These are phyloP conservation scores for Juglanconis oblonga DNA, from an alignment of 2,329 filamentous ascomycete genomes.

Conservation along the genomic window DNA sequence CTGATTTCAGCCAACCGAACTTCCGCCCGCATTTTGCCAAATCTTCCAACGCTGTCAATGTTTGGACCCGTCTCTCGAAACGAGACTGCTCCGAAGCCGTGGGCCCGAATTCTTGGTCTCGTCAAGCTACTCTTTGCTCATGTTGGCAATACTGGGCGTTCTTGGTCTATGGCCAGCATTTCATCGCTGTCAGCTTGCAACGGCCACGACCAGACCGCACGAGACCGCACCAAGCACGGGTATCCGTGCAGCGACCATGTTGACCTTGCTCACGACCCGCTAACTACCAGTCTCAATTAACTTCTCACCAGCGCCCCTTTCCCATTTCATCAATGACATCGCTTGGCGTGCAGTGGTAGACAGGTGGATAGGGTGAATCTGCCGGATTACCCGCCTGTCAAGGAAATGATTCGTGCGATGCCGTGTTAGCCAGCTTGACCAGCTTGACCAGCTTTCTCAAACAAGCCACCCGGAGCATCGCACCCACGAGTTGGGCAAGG, in stretches of 20 bases:
- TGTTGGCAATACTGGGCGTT: neutral
- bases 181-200: neutral
- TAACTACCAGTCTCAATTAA: neutral
- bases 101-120: neutral
- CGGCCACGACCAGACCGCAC: neutral
- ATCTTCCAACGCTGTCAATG: conserved; percentile 6
- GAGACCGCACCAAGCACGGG: neutral
- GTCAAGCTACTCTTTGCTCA: neutral
- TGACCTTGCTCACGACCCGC: neutral
- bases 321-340: neutral
- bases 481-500: conserved; percentile 2
- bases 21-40: conserved; percentile 3
- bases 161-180: no score
- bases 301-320: neutral
- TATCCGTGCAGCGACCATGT: neutral
- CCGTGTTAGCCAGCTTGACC: neutral
- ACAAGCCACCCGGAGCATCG: conserved; percentile 3
- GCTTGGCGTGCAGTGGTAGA: neutral
- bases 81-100: conserved; percentile 2
- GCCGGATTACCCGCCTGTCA: neutral
- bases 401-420: neutral
- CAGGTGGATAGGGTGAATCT: neutral
- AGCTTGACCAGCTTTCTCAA: neutral
- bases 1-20: conserved; percentile 1
- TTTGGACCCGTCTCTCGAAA: conserved; percentile 4